These are phyloP conservation scores for Rubia balearica DNA, from an alignment of 305 asterid genomes.

Conservation along the genomic window DNA sequence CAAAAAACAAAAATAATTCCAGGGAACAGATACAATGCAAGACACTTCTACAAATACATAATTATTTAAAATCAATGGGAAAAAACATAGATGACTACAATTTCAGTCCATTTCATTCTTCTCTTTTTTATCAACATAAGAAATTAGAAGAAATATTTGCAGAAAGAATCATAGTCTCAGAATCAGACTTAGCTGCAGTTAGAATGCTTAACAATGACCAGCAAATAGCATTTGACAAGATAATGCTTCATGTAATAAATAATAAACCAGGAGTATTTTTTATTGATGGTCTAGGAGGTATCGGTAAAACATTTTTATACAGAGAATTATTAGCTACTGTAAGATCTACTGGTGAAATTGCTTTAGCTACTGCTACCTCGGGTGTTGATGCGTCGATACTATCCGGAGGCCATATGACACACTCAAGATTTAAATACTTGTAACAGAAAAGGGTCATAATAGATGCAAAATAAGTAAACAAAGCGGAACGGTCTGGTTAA, in stretches of 20 bases:
- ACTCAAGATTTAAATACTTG: background rate
- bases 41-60: background rate
- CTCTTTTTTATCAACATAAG: background rate
- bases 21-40: background rate
- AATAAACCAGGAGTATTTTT: background rate
- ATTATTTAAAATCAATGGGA: background rate
- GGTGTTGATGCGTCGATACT: background rate
- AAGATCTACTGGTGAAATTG: background rate
- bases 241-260: background rate
- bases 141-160: background rate
- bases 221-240: background rate
- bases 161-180: background rate
- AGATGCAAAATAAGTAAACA: background rate
- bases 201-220: background rate
- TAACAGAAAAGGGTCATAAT: fast-evolving
- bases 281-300: background rate
- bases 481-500: background rate
- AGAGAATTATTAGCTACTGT: background rate
- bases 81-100: background rate
- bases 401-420: background rate
- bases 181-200: background rate
- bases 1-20: background rate
- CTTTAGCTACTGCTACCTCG: background rate
- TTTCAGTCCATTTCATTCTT: background rate
- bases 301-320: background rate